Percentiles rank a stretch among this genome's conserved stretches.
These are phyloP conservation scores for Pyrus hybrid DNA, from an alignment of 331 rosid genomes.

Conservation along the genomic window DNA sequence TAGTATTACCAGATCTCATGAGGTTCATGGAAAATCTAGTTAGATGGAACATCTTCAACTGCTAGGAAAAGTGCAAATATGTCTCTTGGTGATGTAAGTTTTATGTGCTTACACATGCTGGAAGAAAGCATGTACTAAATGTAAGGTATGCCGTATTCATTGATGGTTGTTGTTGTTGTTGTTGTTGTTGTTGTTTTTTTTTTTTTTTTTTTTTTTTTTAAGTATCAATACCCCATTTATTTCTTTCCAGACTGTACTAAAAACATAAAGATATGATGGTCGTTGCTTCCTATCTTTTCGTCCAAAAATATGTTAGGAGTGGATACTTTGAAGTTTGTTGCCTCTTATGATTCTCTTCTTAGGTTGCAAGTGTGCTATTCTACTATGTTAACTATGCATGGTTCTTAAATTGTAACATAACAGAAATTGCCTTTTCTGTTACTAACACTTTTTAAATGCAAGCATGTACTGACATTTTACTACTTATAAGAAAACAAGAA, in stretches of 20 bases:
- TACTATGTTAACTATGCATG: too few species aligned
- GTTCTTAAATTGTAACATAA: too few species aligned
- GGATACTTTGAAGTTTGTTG: neutral
- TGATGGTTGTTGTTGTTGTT: neutral
- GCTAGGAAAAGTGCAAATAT: conserved; percentile 83
- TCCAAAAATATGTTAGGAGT: neutral
- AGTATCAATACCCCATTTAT: neutral
- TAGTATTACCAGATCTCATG: conserved; percentile 99
- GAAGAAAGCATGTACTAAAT: too few species aligned
- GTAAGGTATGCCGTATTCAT: conserved; percentile 47
- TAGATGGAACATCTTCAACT: conserved; percentile 96
- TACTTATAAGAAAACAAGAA: neutral
- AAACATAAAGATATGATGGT: neutral
- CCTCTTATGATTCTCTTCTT: too few species aligned
- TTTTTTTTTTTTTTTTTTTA: too few species aligned
- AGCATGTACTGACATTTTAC: too few species aligned
- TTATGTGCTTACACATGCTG: too few species aligned
- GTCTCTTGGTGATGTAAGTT: conserved; percentile 69
- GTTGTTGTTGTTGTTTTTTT: too few species aligned
- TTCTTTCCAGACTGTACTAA: neutral
- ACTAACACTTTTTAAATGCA: too few species aligned
- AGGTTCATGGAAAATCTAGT: conserved; percentile 99
- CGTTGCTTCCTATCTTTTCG: neutral
- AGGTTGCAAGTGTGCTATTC: too few species aligned
- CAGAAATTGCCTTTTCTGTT: too few species aligned